phyloP scores from a whole-genome alignment of 495 filamentous ascomycete species.

The Podospora pseudocomata region DNA sequence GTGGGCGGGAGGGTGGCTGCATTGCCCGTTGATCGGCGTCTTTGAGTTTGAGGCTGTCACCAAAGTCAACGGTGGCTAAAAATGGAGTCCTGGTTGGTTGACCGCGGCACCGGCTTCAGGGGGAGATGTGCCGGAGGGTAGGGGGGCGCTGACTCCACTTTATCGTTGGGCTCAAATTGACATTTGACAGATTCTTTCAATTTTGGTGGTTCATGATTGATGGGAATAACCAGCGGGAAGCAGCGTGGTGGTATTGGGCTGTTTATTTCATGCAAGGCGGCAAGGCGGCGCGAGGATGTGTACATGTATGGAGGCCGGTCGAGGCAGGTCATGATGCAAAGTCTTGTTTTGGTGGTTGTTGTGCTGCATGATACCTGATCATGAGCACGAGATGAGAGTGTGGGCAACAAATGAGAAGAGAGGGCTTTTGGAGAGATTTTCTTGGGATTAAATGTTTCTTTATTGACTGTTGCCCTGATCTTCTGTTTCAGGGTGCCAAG shows the following conservation, averaged over 20 bases:
- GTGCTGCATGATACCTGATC: background rate
- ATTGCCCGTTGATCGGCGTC: background rate
- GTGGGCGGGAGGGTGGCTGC: background rate
- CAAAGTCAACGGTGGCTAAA: background rate
- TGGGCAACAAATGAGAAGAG: too few relatives aligned
- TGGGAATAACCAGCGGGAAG: background rate
- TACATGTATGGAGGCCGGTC: background rate
- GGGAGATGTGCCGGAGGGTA: background rate
- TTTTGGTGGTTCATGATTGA: background rate
- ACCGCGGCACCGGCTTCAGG: background rate
- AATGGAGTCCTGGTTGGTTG: background rate
- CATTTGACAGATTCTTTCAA: background rate
- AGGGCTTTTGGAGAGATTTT: too few relatives aligned
- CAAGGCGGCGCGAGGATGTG: background rate
- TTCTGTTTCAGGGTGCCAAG: too few relatives aligned
- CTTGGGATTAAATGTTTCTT: too few relatives aligned
- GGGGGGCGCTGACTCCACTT: background rate
- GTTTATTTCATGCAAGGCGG: background rate
- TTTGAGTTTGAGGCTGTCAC: background rate
- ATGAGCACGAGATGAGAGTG: too few relatives aligned
- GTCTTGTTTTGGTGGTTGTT: too few relatives aligned
- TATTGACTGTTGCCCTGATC: too few relatives aligned
- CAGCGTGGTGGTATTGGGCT: background rate
- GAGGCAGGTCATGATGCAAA: background rate
- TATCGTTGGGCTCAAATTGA: background rate